Evolutionary conservation across 73 alveolate species (phyloP), one percentile per base, ranked within the genome.

Genomic region (Paramecium pentaurelia): DNA sequence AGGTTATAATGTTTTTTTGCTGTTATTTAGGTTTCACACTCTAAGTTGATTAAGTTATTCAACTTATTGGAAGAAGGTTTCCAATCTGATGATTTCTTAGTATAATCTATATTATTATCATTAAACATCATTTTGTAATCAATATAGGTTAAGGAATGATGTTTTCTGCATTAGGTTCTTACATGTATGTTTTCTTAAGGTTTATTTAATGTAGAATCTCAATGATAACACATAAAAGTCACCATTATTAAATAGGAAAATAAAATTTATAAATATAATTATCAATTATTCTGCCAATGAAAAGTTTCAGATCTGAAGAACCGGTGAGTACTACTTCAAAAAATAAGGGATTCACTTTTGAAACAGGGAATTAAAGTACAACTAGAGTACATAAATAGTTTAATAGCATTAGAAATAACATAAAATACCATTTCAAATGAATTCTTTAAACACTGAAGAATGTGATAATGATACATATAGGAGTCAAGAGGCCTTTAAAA

Each of bases 171-270:
- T 71, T 88, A 34, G 7, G 60, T 59, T 40, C 14, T 73, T 3
- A 70, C 49, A 42, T 88, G 94, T 34, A 71, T 88, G 7, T 88
- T 91, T 8, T 71, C 71, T 71, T 88, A 88, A 6, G 64, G 70
- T 64, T 88, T 71, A 16, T 45, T 88, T 20, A 88, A 59, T 20
- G 94, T 88, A 22, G 14, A 27, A 88, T 88, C 90, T n/a, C 94
- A 88, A 30, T 71, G 47, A 54, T 88, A 59, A 44, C 94, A 71
- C 71, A 88, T 80, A 45, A 88, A 88, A 28, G 94, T 88, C 51
- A 88, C 94, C 94, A 88, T 88, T 38, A 80, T 75, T 73, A 73
- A 36, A 73, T 73, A 38, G 47, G 22, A 25, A 64, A 64, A 64
- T 64, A 64, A 64, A 64, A 64, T 64, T 64, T 64, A 64, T 64